These are phyloP conservation scores for Inga laurina DNA, from an alignment of 306 rosid species.

Conservation along the genomic window DNA sequence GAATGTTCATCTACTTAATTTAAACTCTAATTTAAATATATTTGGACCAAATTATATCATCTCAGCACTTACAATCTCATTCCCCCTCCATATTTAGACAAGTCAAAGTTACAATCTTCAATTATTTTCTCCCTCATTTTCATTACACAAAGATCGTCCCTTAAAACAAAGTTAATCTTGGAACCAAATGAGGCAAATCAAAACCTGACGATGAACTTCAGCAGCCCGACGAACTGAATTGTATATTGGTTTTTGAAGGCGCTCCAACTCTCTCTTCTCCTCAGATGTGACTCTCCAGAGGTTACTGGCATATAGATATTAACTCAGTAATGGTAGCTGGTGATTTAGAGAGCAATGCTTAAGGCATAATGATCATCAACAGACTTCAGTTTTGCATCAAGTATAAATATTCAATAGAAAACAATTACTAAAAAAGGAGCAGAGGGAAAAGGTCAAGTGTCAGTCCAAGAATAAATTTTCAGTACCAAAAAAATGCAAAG, in stretches of 20 bases:
- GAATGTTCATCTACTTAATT: background rate
- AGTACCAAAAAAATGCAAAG: background rate
- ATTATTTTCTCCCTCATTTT: conserved; percentile 1
- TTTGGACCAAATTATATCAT: background rate
- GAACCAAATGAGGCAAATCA: conserved; percentile 32
- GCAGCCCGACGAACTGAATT: conserved; percentile 97
- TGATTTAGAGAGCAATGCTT: conserved; percentile 13
- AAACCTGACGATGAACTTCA: conserved; percentile 99
- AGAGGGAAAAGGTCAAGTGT: background rate
- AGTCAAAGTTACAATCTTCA: background rate
- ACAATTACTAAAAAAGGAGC: background rate
- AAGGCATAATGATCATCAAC: background rate
- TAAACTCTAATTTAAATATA: background rate
- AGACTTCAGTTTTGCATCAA: background rate
- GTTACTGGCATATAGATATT: conserved; percentile 53
- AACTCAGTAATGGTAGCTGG: conserved; percentile 13
- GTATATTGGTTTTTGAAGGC: conserved; percentile 85
- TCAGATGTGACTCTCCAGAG: conserved; percentile 95
- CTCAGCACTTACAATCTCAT: conserved; percentile 11
- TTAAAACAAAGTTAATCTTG: conserved; percentile 26
- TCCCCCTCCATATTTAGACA: conserved; percentile 22
- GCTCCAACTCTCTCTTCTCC: conserved; percentile 98
- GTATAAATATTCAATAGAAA: background rate
- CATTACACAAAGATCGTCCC: conserved; percentile 12
- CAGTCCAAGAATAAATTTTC: background rate